Evolutionary conservation across 2,329 filamentous ascomycete species (phyloP).

Genomic region (Rhinocladiella similis): DNA sequence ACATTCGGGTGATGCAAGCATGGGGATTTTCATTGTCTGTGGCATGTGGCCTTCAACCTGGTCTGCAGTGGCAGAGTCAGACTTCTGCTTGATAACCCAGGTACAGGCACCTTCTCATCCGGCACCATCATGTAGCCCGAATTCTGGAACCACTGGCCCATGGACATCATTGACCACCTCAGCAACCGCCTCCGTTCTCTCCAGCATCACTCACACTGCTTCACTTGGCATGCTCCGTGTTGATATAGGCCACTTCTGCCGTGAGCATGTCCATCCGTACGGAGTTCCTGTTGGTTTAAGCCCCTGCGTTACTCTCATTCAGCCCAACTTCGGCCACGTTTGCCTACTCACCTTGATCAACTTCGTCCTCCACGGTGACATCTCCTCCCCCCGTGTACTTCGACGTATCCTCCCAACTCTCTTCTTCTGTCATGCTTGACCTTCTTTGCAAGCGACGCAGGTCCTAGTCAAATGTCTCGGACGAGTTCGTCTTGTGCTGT

Average conservation of each 20-base stretch:
- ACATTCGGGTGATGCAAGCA: not conserved
- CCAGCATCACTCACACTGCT: not conserved
- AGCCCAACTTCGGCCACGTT: too few species aligned
- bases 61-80: not conserved
- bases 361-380: too few species aligned
- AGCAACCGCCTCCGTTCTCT: not conserved
- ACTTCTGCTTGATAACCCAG: too few species aligned
- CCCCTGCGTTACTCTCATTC: too few species aligned
- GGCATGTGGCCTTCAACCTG: not conserved
- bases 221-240: not conserved
- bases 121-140: too few species aligned
- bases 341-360: too few species aligned
- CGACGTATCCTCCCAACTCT: not conserved
- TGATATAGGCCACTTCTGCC: not conserved
- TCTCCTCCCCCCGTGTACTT: not conserved
- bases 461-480: slow-evolving; percentile 4
- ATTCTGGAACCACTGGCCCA: not conserved
- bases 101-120: too few species aligned
- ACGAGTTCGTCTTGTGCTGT: slow-evolving; percentile 3
- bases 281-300: too few species aligned
- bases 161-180: slow-evolving; percentile 1
- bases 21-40: not conserved
- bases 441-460: slow-evolving; percentile 14
- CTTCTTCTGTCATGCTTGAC: not conserved
- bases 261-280: not conserved